phyloP scores from a whole-genome alignment of 768 basidiomycete species.

The Psilocybe cubensis region DNA sequence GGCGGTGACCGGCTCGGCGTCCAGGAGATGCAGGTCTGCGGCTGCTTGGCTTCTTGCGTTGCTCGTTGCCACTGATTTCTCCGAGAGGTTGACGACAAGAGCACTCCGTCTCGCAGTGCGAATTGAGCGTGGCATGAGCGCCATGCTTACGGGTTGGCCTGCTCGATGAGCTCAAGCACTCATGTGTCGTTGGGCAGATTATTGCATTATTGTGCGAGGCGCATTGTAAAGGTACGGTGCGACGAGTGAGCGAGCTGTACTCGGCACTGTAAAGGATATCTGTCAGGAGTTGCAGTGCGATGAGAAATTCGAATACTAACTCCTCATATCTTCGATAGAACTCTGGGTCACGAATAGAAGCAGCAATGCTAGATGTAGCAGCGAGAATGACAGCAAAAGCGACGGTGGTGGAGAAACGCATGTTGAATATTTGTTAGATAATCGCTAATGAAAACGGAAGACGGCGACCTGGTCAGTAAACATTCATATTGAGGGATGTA shows the following conservation, averaged over 20 bases:
- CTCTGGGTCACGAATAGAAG: neutral
- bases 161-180: neutral
- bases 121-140: neutral
- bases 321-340: neutral
- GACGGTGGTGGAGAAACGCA: constrained; percentile 1
- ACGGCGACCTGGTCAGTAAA: neutral
- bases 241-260: neutral
- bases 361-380: neutral
- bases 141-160: neutral
- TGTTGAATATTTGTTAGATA: neutral
- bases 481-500: neutral
- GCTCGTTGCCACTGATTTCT: constrained; percentile 5
- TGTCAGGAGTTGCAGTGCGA: neutral
- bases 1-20: neutral
- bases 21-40: neutral
- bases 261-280: neutral
- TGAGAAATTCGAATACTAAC: neutral
- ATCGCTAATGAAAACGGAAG: neutral
- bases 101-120: neutral
- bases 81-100: neutral
- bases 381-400: neutral
- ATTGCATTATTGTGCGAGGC: neutral
- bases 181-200: neutral
- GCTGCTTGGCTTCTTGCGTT: neutral
- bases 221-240: neutral